Conservation (phyloP, 2,329 filamentous ascomycete species). For the Sordariomycetes sp. region DNA sequence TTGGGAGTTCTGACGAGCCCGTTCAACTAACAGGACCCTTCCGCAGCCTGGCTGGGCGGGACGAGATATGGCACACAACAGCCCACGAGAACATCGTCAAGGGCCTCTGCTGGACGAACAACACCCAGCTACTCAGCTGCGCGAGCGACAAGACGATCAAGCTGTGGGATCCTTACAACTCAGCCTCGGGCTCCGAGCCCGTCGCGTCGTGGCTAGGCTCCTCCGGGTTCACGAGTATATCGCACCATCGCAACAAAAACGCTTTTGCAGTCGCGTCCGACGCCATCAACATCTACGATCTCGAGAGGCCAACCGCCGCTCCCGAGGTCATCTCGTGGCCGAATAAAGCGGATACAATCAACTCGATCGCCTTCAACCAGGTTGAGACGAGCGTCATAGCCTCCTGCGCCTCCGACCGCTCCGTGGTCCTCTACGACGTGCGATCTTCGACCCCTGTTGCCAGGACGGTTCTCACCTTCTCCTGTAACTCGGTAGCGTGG, state of each 20-base stretch:
- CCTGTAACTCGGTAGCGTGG: constrained; percentile 78
- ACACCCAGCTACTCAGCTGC: constrained; percentile 77
- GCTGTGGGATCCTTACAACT: constrained; percentile 81
- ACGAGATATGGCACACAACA: constrained; percentile 66
- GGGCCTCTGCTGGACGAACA: constrained; percentile 78
- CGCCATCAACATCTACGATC: constrained; percentile 79
- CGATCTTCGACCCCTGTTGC: constrained; percentile 75
- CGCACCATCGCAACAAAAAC: constrained; percentile 69
- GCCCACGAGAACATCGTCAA: constrained; percentile 94
- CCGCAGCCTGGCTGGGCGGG: constrained; percentile 44
- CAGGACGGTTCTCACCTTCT: constrained; percentile 71
- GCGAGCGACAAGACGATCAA: constrained; percentile 81
- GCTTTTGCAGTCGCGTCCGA: constrained; percentile 72
- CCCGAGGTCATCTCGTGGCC: constrained; percentile 82
- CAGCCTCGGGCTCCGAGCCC: constrained; percentile 56
- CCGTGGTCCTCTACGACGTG: constrained; percentile 83
- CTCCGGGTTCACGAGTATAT: constrained; percentile 72
- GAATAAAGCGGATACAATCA: constrained; percentile 83
- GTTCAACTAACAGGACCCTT: constrained; percentile 5
- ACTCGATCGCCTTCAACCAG: constrained; percentile 79
- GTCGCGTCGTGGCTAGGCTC: constrained; percentile 76
- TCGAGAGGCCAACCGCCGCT: constrained; percentile 68
- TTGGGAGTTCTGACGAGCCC: not conserved
- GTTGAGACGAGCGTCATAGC: constrained; percentile 86
- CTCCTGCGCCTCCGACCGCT: constrained; percentile 75